These are phyloP conservation scores for Madurella mycetomatis DNA, from an alignment of 2,329 filamentous ascomycete species.

Conservation along the genomic window DNA sequence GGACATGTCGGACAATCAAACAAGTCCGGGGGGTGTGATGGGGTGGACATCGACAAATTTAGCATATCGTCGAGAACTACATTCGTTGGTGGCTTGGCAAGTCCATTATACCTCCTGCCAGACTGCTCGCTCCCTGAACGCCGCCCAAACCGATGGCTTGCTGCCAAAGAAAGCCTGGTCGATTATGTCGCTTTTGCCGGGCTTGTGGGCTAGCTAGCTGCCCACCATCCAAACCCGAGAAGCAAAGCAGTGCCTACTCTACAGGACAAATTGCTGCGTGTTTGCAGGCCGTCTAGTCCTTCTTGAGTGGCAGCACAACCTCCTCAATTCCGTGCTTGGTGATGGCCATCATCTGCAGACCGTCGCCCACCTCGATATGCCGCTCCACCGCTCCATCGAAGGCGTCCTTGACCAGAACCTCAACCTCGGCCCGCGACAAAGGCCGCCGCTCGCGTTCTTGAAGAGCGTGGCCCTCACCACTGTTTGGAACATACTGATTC, in stretches of 20 bases:
- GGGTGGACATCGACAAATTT: too few relatives aligned
- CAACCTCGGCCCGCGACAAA: conserved; percentile 67
- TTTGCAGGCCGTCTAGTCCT: conserved; percentile 56
- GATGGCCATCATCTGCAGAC: conserved; percentile 91
- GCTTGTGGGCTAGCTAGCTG: not conserved
- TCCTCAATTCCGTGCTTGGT: conserved; percentile 87
- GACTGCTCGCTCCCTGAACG: too few relatives aligned
- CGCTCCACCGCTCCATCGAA: conserved; percentile 98
- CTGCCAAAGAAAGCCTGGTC: not conserved
- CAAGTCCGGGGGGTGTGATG: too few relatives aligned
- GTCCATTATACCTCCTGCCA: too few relatives aligned
- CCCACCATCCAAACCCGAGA: not conserved
- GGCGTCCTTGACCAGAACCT: conserved; percentile 89
- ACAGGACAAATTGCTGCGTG: conserved; percentile 1
- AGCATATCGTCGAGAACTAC: too few relatives aligned
- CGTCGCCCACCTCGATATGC: conserved; percentile 98
- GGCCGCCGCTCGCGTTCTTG: conserved; percentile 66
- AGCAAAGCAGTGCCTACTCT: conserved; percentile 2
- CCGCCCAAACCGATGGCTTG: too few relatives aligned
- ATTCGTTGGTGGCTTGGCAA: too few relatives aligned
- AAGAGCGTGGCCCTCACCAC: conserved; percentile 76
- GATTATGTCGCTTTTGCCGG: not conserved
- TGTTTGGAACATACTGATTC: conserved; percentile 91
- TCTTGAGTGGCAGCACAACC: conserved; percentile 78
- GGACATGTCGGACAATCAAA: too few relatives aligned